Base-by-base conservation (phyloP, 257 asterid species). In the Solanum habrochaites region DNA sequence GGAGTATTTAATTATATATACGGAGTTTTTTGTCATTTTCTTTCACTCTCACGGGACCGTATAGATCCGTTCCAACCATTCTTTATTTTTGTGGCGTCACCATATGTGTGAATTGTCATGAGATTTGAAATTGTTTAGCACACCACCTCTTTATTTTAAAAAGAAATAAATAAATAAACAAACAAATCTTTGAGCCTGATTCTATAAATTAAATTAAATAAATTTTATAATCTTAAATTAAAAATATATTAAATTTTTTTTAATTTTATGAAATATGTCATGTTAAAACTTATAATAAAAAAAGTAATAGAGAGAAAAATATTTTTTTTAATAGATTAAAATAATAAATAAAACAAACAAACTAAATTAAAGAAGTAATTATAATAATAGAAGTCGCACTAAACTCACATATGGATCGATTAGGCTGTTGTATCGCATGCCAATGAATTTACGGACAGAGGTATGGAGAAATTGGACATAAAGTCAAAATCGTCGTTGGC, bases 251-350 rank as follows among this genome's bases (percentile, higher is more conserved):
- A 49, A 49, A 16, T 52, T 16, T 52, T 5, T 8, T 6, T 49
- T 16, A 49, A 6, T 49, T 5, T 15, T 49, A 15, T 49, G 11
- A 43, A 43, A 11, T 3, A 11, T 43, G 4, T 43, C 47, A 43
- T 0, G 60, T 15, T 8, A 49, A 49, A 52, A 52, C 0, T 1
- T 52, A 52, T 52, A 52, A 52, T 16, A 6, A 16, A 5, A 5
- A 5, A 7, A 14, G 1, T 14, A 6, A 45, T 13, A 45, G 0
- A 2, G 23, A 49, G 4, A 52, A 2, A 2, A 3, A 6, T 52
- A 16, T 52, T 1, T 18, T 52, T 7, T 7, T 20, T 1, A 20
- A 18, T 20, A n/a, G 0, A 56, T 0, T 18, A 56, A 20, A 56
- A 56, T 20, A 20, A 56, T 0, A 56, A 56, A 56, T 18, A 18